Conservation (phyloP, 2,329 filamentous ascomycete species). For the Stenocarpella maydis region DNA sequence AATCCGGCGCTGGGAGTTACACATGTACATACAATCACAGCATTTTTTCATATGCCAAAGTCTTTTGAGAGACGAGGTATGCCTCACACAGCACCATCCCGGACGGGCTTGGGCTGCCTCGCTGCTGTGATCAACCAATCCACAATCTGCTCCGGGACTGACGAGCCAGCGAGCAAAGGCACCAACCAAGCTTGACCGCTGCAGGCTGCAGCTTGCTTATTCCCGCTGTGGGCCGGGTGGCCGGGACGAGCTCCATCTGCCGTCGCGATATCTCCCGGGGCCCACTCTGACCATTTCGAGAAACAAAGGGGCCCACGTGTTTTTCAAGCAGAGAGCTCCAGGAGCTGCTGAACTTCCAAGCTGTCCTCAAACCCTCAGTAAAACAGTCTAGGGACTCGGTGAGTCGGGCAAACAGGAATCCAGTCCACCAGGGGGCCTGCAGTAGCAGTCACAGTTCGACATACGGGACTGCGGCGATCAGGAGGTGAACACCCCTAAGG, state of each 20-base stretch:
- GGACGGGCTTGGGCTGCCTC: not conserved
- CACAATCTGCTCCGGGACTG: constrained; percentile 7
- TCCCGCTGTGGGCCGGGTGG: constrained; percentile 27
- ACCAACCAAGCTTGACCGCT: constrained; percentile 19
- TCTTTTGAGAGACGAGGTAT: not conserved
- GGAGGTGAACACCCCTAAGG: not conserved
- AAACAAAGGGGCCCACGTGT: constrained; percentile 20
- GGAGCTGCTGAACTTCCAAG: constrained; percentile 17
- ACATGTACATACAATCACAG: not conserved
- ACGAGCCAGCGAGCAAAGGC: not conserved
- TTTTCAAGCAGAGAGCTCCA: not conserved
- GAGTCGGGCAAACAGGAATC: not conserved
- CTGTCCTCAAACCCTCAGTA: not conserved
- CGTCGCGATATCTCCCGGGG: constrained; percentile 25
- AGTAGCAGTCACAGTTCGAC: constrained; percentile 12
- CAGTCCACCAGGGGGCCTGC: not conserved
- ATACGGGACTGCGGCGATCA: constrained; percentile 12
- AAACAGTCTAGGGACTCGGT: constrained; percentile 16
- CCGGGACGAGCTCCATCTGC: constrained; percentile 27
- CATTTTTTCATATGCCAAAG: not conserved
- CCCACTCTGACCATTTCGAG: constrained; percentile 9
- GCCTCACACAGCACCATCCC: not conserved
- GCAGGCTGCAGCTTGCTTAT: constrained; percentile 22
- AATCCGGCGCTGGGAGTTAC: not conserved
- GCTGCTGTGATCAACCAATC: not conserved